Evolutionary conservation across 75 land plant genomes (phyloP).

Genomic region (Larix kaempferi): DNA sequence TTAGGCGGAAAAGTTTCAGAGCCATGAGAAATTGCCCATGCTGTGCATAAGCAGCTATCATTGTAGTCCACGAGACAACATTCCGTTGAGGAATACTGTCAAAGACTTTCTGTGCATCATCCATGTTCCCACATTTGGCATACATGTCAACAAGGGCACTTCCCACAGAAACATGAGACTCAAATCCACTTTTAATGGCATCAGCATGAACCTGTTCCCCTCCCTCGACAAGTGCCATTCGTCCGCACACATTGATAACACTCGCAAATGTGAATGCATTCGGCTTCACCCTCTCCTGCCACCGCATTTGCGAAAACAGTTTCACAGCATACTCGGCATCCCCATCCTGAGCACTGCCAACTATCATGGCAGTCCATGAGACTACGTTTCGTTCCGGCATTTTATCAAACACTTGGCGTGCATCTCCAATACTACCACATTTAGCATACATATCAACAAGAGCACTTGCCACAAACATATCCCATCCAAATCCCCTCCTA

Average conservation of each 20-base stretch:
- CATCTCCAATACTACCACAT: background rate
- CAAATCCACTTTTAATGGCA: slow-evolving; percentile 33
- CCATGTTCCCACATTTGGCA: slow-evolving; percentile 39
- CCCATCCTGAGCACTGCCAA: slow-evolving; percentile 49
- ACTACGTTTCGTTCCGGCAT: slow-evolving; percentile 33
- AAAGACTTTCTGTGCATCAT: slow-evolving; percentile 30
- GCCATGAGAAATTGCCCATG: slow-evolving; percentile 9
- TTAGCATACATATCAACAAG: slow-evolving; percentile 3
- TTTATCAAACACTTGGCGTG: background rate
- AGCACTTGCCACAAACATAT: background rate
- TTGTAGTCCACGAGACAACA: slow-evolving; percentile 57
- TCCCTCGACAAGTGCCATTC: slow-evolving; percentile 10
- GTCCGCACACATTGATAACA: slow-evolving; percentile 38
- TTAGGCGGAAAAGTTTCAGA: slow-evolving; percentile 9
- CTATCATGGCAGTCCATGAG: slow-evolving; percentile 66
- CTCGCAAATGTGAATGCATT: slow-evolving; percentile 53
- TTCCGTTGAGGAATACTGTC: slow-evolving; percentile 23
- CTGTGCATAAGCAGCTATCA: slow-evolving; percentile 39
- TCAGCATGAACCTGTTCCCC: slow-evolving; percentile 34
- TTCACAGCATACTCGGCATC: slow-evolving; percentile 25
- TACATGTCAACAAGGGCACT: slow-evolving; percentile 67
- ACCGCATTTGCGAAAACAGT: slow-evolving; percentile 25
- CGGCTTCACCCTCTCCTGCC: slow-evolving; percentile 15
- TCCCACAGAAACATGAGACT: slow-evolving; percentile 18
- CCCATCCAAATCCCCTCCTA: background rate